Base-by-base conservation (phyloP, 192 early-diverging fungal genomes). In the Gamsiella multidivaricata region DNA sequence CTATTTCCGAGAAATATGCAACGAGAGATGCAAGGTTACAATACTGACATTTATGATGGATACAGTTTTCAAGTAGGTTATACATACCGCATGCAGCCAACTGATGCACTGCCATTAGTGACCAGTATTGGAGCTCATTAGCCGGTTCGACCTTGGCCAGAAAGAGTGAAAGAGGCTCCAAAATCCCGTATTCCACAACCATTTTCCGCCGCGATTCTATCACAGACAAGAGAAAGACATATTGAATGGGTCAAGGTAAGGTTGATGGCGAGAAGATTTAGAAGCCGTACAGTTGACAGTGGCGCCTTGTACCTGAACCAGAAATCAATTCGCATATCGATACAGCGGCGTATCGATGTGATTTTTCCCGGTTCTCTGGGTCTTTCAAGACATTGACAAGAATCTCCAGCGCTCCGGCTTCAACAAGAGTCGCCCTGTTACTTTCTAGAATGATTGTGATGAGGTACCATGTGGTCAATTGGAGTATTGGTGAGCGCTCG, bases 111-210 rank as follows among this genome's bases (percentile, higher is more conserved):
- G 94, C 83, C 81, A 94, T 87, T 34, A 94, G 65, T 12, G 84
- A 88, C 93, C 93, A 94, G 61, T 93, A 94, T 46, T 90, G 91
- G 5, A 94, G 81, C 45, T 94, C 93, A 50, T 88, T 94, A 47
- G 89, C 91, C 14, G 82, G 86, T 22, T 83, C 74, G 10, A 85
- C 67, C 5, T 79, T 68, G 18, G 84, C 79, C 12, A 94, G 76
- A 54, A 92, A 89, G 3, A 61, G 67, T 29, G 83, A 69, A 18
- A 94, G 65, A 8, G 83, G 73, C n/a, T 83, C 83, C 32, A 94
- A 54, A 25, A 94, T 80, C 10, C 89, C 91, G 42, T 87, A 80
- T 26, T 86, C 61, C 17, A 91, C 85, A 2, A 93, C 82, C 12
- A 70, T 65, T 36, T 81, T 80, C 46, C 91, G 92, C 26, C 92